These are phyloP conservation scores for Blumeria hordei DNA, from an alignment of 2,329 filamentous ascomycete species.

Conservation along the genomic window DNA sequence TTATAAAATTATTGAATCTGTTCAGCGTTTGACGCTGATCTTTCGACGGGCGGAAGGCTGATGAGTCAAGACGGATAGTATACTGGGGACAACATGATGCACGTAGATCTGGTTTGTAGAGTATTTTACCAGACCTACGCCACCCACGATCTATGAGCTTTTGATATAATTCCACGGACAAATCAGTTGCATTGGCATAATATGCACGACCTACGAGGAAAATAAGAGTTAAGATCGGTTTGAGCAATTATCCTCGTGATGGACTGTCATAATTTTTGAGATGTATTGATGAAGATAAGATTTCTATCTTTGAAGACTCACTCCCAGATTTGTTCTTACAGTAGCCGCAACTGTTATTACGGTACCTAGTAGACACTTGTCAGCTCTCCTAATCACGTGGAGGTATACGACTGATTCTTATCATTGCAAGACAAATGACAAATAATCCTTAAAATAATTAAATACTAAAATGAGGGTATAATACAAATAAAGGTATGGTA, in stretches of 20 bases:
- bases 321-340: slow-evolving; percentile 12
- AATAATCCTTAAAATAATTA: no score
- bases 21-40: slow-evolving; percentile 57
- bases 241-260: background rate
- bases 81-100: slow-evolving; percentile 84
- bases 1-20: slow-evolving; percentile 47
- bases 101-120: slow-evolving; percentile 58
- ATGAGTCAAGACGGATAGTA: slow-evolving; percentile 48
- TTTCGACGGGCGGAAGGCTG: slow-evolving; percentile 37
- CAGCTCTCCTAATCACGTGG: no score
- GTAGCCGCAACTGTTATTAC: slow-evolving; percentile 13
- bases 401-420: no score
- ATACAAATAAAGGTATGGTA: no score
- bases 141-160: slow-evolving; percentile 49
- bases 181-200: slow-evolving; percentile 35
- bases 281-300: background rate
- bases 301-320: slow-evolving; percentile 11
- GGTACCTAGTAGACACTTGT: slow-evolving; percentile 6
- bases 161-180: slow-evolving; percentile 47
- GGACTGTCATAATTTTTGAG: background rate
- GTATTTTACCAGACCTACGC: slow-evolving; percentile 45
- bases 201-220: slow-evolving; percentile 39
- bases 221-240: slow-evolving; percentile 6
- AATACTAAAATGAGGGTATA: no score
- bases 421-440: no score